Evolutionary conservation across 83 land plant species (phyloP).

Genomic region (Picea abies): DNA sequence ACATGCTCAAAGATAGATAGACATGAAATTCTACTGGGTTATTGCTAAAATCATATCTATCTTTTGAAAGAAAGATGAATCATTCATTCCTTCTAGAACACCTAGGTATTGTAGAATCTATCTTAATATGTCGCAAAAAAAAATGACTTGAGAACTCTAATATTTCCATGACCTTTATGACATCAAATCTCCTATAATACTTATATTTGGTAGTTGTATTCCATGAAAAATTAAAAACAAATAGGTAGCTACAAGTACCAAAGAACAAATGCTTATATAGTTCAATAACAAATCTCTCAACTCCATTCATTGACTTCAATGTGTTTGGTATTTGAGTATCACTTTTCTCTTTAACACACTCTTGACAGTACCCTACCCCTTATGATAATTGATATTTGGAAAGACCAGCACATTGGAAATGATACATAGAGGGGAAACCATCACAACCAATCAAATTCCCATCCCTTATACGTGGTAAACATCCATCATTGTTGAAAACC

Average conservation of each 20-base stretch:
- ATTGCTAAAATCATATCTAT: not conserved
- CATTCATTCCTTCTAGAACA: constrained; percentile 13
- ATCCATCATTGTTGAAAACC: constrained; percentile 87
- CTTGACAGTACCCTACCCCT: constrained; percentile 92
- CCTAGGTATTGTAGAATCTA: constrained; percentile 59
- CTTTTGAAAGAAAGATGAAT: constrained; percentile 10
- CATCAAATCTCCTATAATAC: constrained; percentile 64
- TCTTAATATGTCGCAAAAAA: constrained; percentile 38
- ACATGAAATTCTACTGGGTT: not conserved
- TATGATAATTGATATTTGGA: constrained; percentile 53
- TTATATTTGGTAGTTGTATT: constrained; percentile 10
- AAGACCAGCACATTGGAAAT: constrained; percentile 83
- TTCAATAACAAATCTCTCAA: constrained; percentile 68
- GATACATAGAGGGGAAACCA: constrained; percentile 95
- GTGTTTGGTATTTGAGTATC: constrained; percentile 9
- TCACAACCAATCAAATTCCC: constrained; percentile 93
- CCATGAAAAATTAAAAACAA: too few relatives aligned
- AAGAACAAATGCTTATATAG: not conserved
- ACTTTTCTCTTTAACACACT: constrained; percentile 51
- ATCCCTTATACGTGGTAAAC: constrained; percentile 90
- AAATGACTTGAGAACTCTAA: constrained; percentile 29
- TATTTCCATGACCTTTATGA: constrained; percentile 35
- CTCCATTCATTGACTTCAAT: constrained; percentile 60
- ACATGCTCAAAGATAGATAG: not conserved
- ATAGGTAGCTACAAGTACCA: too few relatives aligned